Evolutionary conservation across 2,329 filamentous ascomycete species (phyloP), one percentile per base, ranked within the genome.

Genomic region (Coniosporium tulheliwenetii): DNA sequence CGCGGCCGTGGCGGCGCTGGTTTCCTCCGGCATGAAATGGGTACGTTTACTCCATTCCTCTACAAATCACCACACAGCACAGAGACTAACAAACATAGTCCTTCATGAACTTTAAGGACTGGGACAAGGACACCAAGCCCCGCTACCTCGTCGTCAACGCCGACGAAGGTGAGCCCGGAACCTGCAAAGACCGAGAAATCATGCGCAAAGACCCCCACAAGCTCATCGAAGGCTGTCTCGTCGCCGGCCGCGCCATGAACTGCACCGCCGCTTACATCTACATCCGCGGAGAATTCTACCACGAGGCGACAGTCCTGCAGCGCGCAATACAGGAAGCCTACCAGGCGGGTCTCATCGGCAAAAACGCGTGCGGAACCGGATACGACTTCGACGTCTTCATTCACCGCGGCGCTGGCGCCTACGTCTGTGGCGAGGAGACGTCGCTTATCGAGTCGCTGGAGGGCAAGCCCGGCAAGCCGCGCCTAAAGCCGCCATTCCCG

Each of bases 121-220:
- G 91, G 91, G 89, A 98, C 56, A 93, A 98, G 69, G 91, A 96
- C 62, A 81, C 65, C 54, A 93, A 93, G 67, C 91, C 91, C 49
- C 80, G 91, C 56, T 98, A 98, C 60, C 72, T 98, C 41, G 89
- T 98, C 46, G 85, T 98, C 69, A 98, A 98, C 58, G 91, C 91
- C 51, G 91, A 98, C 62, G 91, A 98, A 70, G 91, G 91, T 57
- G 91, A 98, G 67, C 91, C 91, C 29, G 91, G 91, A 63, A 98
- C 91, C 41, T 98, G 91, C 79, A 98, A 98, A 71, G 91, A 98
- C 65, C 81, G 91, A 59, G 91, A 98, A 65, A 98, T 98, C 52
- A 98, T 98, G 91, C 86, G 91, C 66, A 98, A 98, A 70, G 91
- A 98, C 62, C 91, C 91, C 47, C 91, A 98, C 73, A 98, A 98